Conservation (phyloP, 257 asterid genomes). For the Capsicum baccatum region DNA sequence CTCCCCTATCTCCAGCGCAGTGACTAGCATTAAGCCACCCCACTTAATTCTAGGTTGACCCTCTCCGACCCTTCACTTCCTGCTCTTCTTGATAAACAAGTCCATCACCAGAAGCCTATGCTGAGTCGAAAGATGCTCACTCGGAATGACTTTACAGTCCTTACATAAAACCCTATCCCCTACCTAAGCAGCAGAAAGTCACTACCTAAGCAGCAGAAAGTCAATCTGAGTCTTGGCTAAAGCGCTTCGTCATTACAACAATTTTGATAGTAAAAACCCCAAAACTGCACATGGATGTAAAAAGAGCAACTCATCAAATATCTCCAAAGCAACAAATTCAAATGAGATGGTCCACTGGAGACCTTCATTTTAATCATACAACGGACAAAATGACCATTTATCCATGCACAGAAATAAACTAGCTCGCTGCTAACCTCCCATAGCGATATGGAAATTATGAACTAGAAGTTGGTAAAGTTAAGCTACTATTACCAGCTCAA, state of each 20-base stretch:
- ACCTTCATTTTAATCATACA: neutral
- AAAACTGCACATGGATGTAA: neutral
- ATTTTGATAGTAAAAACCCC: neutral
- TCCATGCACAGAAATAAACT: slow-evolving; percentile 4
- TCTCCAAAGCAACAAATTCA: slow-evolving; percentile 9
- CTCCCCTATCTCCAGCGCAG: too few species aligned
- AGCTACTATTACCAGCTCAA: slow-evolving; percentile 14
- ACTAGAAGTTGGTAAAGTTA: neutral
- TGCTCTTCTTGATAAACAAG: too few species aligned
- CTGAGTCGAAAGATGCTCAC: too few species aligned
- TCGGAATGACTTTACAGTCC: too few species aligned
- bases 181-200: too few species aligned
- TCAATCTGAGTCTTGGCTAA: too few species aligned
- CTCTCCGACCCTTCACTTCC: too few species aligned
- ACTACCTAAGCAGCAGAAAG: too few species aligned
- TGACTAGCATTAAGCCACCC: too few species aligned
- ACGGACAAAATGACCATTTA: slow-evolving; percentile 1
- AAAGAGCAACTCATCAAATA: neutral
- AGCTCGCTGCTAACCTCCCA: slow-evolving; percentile 18
- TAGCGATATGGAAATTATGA: neutral
- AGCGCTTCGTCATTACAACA: neutral
- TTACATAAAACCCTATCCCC: too few species aligned
- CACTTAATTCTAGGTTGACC: too few species aligned
- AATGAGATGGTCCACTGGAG: neutral
- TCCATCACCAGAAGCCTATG: too few species aligned